Evolutionary conservation across 2,329 filamentous ascomycete species (phyloP), one percentile per base, ranked within the genome.

Genomic region (Pseudopyricularia javanii): DNA sequence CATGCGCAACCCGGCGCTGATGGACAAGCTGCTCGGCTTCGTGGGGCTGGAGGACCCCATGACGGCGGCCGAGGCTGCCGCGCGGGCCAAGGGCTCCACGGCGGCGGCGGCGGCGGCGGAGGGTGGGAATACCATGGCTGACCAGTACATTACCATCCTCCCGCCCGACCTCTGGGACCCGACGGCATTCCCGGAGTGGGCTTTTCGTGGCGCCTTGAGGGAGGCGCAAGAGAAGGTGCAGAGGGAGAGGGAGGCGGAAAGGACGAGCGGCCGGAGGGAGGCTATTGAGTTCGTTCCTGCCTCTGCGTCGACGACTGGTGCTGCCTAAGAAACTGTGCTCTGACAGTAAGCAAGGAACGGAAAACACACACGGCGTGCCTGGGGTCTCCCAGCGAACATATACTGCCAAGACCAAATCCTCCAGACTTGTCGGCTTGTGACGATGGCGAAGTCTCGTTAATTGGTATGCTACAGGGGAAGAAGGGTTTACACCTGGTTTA

Each of bases 1-100:
- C 7, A 70, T 91, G 54, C 78, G 79, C 51, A 91, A 91, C 62
- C 88, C 88, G 2, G 79, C 77, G 43, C 70, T 91, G 52, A 78
- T 82, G 66, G 80, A 85, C 56, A 89, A 87, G 67, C 72, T 91
- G 53, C 74, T 89, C 70, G 74, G 73, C 24, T 91, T 88, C 68
- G 82, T 83, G 14, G 78, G 74, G 1, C 33, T 68, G 4, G 61
- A 59, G 49, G 70, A 66, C 48, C 63, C 64, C 45, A 64, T 55
- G 2, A 49, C 20, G 9, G 63, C 59, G 3, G 30, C 52, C 22
- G 15, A 69, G n/a, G 35, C 30, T n/a, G 52, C 55, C 20, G 20
- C 17, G 24, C 37, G 37, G 37, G 12, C 24, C 34, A 7, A 50
- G 49, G 28, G 49, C 37, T 1, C 12, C 7, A 22, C 35, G 5